phyloP scores from a whole-genome alignment of 2,329 filamentous ascomycete genomes.

The Microsporum ferrugineum region DNA sequence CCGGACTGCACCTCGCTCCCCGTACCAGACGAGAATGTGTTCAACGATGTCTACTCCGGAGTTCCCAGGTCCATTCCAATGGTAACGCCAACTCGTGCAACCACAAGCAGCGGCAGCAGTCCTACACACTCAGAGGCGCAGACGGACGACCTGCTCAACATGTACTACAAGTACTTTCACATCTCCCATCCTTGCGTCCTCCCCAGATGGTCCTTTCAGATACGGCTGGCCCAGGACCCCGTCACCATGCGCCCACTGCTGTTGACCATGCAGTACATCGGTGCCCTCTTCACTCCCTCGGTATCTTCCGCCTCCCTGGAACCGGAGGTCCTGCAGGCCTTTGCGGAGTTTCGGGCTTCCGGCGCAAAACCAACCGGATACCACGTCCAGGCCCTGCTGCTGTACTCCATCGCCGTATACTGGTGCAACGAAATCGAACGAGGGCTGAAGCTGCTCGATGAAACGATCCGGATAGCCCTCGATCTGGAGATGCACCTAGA shows the following conservation, averaged over 20 bases:
- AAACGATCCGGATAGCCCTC: slow-evolving; percentile 8
- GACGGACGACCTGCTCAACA: slow-evolving; percentile 10
- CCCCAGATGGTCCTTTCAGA: slow-evolving; percentile 15
- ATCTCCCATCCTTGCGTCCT: slow-evolving; percentile 21
- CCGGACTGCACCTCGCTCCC: background rate
- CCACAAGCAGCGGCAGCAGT: background rate
- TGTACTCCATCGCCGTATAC: slow-evolving; percentile 17
- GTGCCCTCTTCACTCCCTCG: slow-evolving; percentile 16
- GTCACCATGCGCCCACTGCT: slow-evolving; percentile 17
- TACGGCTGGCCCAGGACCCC: slow-evolving; percentile 7
- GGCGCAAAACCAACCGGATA: slow-evolving; percentile 2
- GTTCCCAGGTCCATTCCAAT: background rate
- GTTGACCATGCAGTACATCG: slow-evolving; percentile 22
- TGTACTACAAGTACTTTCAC: slow-evolving; percentile 27
- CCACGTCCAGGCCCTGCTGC: slow-evolving; percentile 19
- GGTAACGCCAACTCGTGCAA: background rate
- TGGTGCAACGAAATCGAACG: slow-evolving; percentile 10
- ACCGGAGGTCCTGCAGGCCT: background rate
- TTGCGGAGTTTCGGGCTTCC: background rate
- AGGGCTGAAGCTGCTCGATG: slow-evolving; percentile 8
- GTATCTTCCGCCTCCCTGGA: slow-evolving; percentile 1
- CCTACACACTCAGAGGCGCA: background rate
- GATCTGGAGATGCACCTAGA: slow-evolving; percentile 18
- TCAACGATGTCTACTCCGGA: background rate
- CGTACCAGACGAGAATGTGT: background rate